A percentile compares a stretch with the other conserved stretches of the same genome.
Evolutionary conservation across 2,329 filamentous ascomycete species (phyloP).

Genomic region (Penicillium sp.): DNA sequence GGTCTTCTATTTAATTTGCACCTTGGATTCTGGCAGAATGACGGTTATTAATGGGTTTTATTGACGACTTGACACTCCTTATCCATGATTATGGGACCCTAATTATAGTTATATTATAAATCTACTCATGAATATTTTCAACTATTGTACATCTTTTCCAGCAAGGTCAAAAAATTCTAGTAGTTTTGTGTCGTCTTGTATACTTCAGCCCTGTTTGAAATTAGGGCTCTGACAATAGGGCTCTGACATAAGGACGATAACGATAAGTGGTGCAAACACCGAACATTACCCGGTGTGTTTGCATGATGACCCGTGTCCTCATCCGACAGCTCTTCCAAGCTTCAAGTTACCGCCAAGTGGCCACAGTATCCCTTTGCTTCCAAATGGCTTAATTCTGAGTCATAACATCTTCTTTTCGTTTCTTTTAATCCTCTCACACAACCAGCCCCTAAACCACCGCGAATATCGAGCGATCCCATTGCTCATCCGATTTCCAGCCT

Average conservation of each 20-base stretch:
- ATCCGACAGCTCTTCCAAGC: conserved; percentile 17
- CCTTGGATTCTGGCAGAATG: conserved; percentile 6
- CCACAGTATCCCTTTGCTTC: conserved; percentile 28
- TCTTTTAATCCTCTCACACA: background rate
- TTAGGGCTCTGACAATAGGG: conserved; percentile 17
- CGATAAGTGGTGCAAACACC: conserved; percentile 24
- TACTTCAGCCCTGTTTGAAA: background rate
- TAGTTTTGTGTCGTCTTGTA: background rate
- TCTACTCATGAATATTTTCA: conserved; percentile 14
- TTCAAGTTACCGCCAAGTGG: conserved; percentile 35
- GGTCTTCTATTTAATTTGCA: conserved; percentile 8
- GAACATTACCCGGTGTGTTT: background rate
- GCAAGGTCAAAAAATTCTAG: background rate
- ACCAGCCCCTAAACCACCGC: background rate
- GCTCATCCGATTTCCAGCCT: conserved; percentile 12
- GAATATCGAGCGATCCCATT: conserved; percentile 7
- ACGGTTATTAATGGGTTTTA: conserved; percentile 12
- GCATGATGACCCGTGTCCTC: conserved; percentile 28
- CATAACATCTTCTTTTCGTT: background rate
- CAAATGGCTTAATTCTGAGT: conserved; percentile 28
- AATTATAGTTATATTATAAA: conserved; percentile 17
- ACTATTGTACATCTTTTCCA: background rate
- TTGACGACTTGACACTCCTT: conserved; percentile 22
- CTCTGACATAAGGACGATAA: conserved; percentile 13
- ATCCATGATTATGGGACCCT: conserved; percentile 14